phyloP scores from a whole-genome alignment of 2,329 filamentous ascomycete genomes.

The Paecilomyces variotii region DNA sequence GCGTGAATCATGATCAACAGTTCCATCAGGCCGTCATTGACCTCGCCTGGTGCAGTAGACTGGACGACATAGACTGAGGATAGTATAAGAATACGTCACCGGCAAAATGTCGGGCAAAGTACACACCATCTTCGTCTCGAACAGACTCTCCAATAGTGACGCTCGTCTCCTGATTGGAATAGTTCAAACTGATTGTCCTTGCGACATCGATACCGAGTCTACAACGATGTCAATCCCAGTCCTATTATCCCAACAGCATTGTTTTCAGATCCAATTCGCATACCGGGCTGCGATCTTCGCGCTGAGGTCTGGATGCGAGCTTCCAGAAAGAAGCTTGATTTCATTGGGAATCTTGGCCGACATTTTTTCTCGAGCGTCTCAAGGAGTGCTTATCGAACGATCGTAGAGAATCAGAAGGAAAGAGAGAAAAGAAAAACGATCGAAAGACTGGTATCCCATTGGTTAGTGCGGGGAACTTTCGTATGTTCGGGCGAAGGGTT shows the following conservation, averaged over 20 bases:
- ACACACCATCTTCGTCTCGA: constrained; percentile 80
- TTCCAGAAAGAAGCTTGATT: constrained; percentile 67
- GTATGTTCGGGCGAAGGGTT: not conserved
- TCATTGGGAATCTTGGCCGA: constrained; percentile 52
- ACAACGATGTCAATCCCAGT: constrained; percentile 1
- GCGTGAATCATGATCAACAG: constrained; percentile 97
- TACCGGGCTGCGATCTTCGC: constrained; percentile 61
- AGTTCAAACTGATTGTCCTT: constrained; percentile 61
- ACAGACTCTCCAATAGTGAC: constrained; percentile 95
- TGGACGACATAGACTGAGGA: constrained; percentile 81
- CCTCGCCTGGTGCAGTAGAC: constrained; percentile 88
- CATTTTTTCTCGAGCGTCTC: constrained; percentile 31
- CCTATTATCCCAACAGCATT: constrained; percentile 1
- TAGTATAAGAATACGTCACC: not conserved
- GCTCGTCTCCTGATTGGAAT: constrained; percentile 53
- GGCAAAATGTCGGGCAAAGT: constrained; percentile 5
- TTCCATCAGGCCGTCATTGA: constrained; percentile 98
- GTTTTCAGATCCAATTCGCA: constrained; percentile 12
- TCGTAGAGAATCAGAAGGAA: constrained; percentile 4
- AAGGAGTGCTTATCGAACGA: not conserved
- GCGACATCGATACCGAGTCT: constrained; percentile 60
- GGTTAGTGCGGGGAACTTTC: not conserved
- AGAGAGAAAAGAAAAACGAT: constrained; percentile 1
- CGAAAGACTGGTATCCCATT: constrained; percentile 11
- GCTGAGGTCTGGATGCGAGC: constrained; percentile 62